Conservation (phyloP, 495 filamentous ascomycete species). For the Bryoglossum gracile region DNA sequence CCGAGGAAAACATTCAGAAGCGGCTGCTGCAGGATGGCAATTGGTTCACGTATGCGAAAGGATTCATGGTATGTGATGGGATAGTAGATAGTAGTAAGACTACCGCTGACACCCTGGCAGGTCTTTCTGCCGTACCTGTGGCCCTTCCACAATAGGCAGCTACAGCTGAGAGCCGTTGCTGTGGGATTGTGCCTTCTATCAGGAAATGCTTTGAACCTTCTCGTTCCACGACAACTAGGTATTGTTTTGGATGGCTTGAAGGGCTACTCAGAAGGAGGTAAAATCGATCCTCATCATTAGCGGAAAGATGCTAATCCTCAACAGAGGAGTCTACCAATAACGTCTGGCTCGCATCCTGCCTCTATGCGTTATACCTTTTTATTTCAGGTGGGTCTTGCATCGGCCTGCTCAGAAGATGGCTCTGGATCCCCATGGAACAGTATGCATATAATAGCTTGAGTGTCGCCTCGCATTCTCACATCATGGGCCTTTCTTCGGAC, state of each 20-base stretch:
- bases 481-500: conserved; percentile 72
- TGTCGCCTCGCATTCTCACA: conserved; percentile 61
- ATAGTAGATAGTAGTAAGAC: not conserved
- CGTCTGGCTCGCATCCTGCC: conserved; percentile 43
- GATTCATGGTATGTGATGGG: conserved; percentile 50
- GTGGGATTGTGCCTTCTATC: conserved; percentile 55
- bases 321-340: conserved; percentile 17
- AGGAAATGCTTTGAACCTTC: conserved; percentile 53
- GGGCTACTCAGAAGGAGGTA: conserved; percentile 22
- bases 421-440: conserved; percentile 62
- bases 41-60: conserved; percentile 57
- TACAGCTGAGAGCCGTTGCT: conserved; percentile 50
- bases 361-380: conserved; percentile 49
- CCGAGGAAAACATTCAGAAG: conserved; percentile 46
- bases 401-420: conserved; percentile 44
- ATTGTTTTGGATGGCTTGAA: conserved; percentile 50
- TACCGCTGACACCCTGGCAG: conserved; percentile 23
- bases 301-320: too few relatives aligned
- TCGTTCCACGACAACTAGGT: conserved; percentile 61
- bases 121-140: conserved; percentile 60
- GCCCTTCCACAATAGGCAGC: conserved; percentile 46
- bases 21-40: conserved; percentile 53
- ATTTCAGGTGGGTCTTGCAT: conserved; percentile 51
- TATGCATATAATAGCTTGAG: conserved; percentile 54
- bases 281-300: too few relatives aligned